A percentile compares a stretch with the other conserved stretches of the same genome.
phyloP scores from a whole-genome alignment of 1,284 basidiomycete species.

The Cutaneotrichosporon cutaneum region DNA sequence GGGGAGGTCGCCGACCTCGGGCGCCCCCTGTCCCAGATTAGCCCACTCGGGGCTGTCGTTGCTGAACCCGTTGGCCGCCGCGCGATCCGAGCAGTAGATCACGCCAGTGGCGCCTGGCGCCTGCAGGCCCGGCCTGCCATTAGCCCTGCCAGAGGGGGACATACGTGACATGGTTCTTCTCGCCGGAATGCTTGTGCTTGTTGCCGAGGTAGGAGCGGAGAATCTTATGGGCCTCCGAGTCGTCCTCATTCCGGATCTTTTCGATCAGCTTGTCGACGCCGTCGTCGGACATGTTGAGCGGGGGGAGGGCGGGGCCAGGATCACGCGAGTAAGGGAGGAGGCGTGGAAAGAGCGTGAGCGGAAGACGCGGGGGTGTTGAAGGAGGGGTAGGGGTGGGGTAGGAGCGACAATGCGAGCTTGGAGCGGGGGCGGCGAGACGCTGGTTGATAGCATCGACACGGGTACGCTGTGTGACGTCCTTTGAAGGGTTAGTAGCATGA shows the following conservation, averaged over 20 bases:
- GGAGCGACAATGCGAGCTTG: too few species aligned
- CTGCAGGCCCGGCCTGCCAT: slow-evolving; percentile 55
- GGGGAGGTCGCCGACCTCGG: slow-evolving; percentile 65
- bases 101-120: slow-evolving; percentile 53
- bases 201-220: slow-evolving; percentile 37
- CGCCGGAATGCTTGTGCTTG: slow-evolving; percentile 17
- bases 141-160: slow-evolving; percentile 47
- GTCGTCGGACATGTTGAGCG: background rate
- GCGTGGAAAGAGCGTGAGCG: too few species aligned
- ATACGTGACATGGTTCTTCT: slow-evolving; percentile 25
- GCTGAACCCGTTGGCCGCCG: slow-evolving; percentile 73
- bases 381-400: too few species aligned
- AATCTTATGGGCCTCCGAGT: slow-evolving; percentile 76
- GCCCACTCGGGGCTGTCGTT: slow-evolving; percentile 70
- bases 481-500: too few species aligned
- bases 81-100: slow-evolving; percentile 79
- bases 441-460: too few species aligned
- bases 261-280: background rate
- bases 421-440: too few species aligned
- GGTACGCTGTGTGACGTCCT: too few species aligned
- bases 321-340: too few species aligned
- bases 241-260: slow-evolving; percentile 57
- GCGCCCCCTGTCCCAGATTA: slow-evolving; percentile 63
- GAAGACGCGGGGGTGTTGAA: too few species aligned
- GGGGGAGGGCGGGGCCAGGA: background rate